Percentiles rank a stretch among this genome's conserved stretches.
Evolutionary conservation across 192 early-diverging fungal species (phyloP).

Genomic region (Obelidium mucronatum): DNA sequence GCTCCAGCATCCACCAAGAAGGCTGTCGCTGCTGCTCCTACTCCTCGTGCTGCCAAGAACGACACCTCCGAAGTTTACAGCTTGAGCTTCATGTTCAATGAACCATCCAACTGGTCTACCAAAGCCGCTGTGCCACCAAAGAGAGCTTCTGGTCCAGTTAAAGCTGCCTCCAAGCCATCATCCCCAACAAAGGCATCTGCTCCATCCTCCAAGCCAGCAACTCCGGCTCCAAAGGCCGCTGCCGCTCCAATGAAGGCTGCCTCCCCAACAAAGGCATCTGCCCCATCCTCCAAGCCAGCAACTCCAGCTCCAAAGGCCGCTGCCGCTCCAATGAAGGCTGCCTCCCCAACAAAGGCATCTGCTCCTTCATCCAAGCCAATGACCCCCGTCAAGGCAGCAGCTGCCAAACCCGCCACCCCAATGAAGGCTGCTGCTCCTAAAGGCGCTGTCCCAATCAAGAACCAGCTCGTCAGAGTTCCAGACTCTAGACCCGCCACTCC

Average conservation of each 20-base stretch:
- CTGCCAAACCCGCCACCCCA: slow-evolving; percentile 8
- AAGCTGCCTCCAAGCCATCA: slow-evolving; percentile 1
- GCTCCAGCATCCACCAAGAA: not conserved
- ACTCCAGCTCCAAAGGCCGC: slow-evolving; percentile 13
- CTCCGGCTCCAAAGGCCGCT: not conserved
- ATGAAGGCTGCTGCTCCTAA: slow-evolving; percentile 14
- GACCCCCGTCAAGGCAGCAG: not conserved
- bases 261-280: not conserved
- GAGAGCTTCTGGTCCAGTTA: slow-evolving; percentile 6
- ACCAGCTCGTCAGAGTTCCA: not conserved
- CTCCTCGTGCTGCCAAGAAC: not conserved
- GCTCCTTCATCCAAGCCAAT: slow-evolving; percentile 5
- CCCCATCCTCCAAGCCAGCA: slow-evolving; percentile 6
- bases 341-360: not conserved
- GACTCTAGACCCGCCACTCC: slow-evolving; percentile 11
- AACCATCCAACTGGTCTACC: slow-evolving; percentile 16
- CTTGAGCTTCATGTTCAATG: slow-evolving; percentile 21
- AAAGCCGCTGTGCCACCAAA: slow-evolving; percentile 22
- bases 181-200: slow-evolving; percentile 22
- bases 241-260: slow-evolving; percentile 20
- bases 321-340: not conserved
- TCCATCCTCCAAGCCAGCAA: slow-evolving; percentile 18
- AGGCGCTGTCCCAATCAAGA: slow-evolving; percentile 5
- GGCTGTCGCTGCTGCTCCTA: not conserved
- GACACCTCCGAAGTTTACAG: slow-evolving; percentile 31